phyloP scores from a whole-genome alignment of 2,329 filamentous ascomycete genomes.

The Grosmannia penicillata region DNA sequence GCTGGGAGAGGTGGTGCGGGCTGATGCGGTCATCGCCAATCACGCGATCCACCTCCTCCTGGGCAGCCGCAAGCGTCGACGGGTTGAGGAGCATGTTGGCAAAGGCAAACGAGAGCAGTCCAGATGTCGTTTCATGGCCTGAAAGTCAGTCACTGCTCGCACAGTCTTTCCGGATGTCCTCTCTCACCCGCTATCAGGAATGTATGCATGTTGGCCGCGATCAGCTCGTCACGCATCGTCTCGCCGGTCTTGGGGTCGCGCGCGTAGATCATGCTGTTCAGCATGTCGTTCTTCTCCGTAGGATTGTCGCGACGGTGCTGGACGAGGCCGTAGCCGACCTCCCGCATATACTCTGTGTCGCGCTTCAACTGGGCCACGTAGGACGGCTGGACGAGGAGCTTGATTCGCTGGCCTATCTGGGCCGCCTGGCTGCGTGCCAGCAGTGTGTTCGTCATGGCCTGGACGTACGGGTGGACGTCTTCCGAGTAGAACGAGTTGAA shows the following conservation, averaged over 20 bases:
- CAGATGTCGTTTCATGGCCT: conserved; percentile 40
- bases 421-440: conserved; percentile 18
- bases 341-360: conserved; percentile 6
- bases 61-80: conserved; percentile 27
- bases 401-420: conserved; percentile 6
- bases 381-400: conserved; percentile 5
- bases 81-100: conserved; percentile 36
- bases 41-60: conserved; percentile 37
- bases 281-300: conserved; percentile 32
- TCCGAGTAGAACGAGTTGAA: conserved; percentile 51
- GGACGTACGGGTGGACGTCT: conserved; percentile 53
- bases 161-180: not conserved
- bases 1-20: conserved; percentile 30
- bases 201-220: conserved; percentile 8
- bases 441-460: conserved; percentile 39
- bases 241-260: conserved; percentile 12
- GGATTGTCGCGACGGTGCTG: conserved; percentile 18
- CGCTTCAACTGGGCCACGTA: conserved; percentile 4
- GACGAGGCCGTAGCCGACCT: conserved; percentile 6
- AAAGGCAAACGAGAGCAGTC: conserved; percentile 33
- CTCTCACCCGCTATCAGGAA: conserved; percentile 26
- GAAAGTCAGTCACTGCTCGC: not conserved
- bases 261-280: conserved; percentile 30
- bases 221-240: conserved; percentile 12
- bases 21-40: conserved; percentile 28